These are phyloP conservation scores for Peronospora destructor DNA, from an alignment of 352 stramenopile species.

Conservation along the genomic window DNA sequence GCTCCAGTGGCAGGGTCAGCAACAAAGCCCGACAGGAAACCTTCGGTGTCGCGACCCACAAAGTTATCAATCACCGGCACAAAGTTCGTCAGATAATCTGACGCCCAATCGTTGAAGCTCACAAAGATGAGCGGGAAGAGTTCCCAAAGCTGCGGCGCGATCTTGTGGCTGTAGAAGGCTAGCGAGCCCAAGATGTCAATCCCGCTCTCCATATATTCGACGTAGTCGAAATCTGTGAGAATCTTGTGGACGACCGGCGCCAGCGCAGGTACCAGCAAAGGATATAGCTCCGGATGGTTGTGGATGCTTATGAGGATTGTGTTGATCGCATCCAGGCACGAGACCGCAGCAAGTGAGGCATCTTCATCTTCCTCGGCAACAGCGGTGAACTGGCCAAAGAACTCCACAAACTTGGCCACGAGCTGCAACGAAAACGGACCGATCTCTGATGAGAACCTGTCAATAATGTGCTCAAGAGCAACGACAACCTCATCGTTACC, in stretches of 20 bases:
- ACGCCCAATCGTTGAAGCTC: constrained; percentile 93
- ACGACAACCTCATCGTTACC: constrained; percentile 97
- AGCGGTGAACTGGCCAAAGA: constrained; percentile 92
- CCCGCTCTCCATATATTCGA: constrained; percentile 96
- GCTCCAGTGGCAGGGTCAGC: constrained; percentile 38
- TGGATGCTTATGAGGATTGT: constrained; percentile 82
- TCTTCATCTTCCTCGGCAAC: constrained; percentile 92
- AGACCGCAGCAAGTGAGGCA: constrained; percentile 92
- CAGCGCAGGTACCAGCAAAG: constrained; percentile 91
- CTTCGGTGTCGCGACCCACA: constrained; percentile 78
- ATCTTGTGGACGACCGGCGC: constrained; percentile 93
- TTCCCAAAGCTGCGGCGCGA: constrained; percentile 90
- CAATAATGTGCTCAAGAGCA: constrained; percentile 92
- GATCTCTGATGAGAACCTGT: constrained; percentile 95
- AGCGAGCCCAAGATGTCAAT: constrained; percentile 95
- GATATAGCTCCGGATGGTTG: constrained; percentile 74
- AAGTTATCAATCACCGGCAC: constrained; percentile 95
- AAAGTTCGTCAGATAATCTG: constrained; percentile 95
- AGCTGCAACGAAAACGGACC: constrained; percentile 89
- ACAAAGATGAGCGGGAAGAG: constrained; percentile 95
- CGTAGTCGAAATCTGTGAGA: constrained; percentile 92
- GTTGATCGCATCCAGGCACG: constrained; percentile 81
- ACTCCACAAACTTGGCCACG: constrained; percentile 90
- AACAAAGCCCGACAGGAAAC: constrained; percentile 49
- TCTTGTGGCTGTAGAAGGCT: constrained; percentile 91